Percentiles rank a stretch among this genome's conserved stretches.
Conservation (phyloP, 345 rosid genomes). For the Linum lewisii region DNA sequence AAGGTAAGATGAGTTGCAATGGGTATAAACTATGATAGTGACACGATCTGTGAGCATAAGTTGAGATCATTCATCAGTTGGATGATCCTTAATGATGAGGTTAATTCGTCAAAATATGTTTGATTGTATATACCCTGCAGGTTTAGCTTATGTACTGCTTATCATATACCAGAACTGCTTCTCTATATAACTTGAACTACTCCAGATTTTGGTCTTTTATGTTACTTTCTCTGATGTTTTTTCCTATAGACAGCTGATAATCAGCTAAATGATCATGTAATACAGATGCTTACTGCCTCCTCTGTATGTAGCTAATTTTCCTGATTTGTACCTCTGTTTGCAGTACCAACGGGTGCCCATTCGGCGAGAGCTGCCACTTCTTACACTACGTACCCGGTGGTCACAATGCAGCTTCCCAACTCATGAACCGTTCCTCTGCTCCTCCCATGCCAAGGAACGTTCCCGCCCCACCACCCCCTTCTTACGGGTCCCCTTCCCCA, state of each 20-base stretch:
- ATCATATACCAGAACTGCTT: no score
- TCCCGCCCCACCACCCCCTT: conserved; percentile 24
- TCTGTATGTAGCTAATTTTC: conserved; percentile 16
- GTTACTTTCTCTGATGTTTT: no score
- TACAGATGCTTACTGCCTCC: neutral
- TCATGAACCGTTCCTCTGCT: conserved; percentile 47
- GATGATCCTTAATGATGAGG: no score
- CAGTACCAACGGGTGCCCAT: conserved; percentile 86
- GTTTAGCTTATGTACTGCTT: no score
- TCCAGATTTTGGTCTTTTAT: no score
- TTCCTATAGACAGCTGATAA: no score
- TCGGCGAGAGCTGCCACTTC: conserved; percentile 89
- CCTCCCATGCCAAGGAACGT: conserved; percentile 43
- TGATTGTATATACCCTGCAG: no score
- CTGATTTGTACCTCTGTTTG: neutral
- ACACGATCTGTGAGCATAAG: no score
- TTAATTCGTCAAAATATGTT: no score
- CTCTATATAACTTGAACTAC: no score
- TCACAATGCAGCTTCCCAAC: conserved; percentile 64
- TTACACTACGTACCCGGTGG: conserved; percentile 82
- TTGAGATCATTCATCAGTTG: no score
- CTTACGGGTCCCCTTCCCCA: conserved; percentile 27
- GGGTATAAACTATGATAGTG: neutral
- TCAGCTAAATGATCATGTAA: neutral
- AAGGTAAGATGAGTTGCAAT: neutral